Base-by-base conservation (phyloP, 352 stramenopile genomes). In the Pythium folliculosum region DNA sequence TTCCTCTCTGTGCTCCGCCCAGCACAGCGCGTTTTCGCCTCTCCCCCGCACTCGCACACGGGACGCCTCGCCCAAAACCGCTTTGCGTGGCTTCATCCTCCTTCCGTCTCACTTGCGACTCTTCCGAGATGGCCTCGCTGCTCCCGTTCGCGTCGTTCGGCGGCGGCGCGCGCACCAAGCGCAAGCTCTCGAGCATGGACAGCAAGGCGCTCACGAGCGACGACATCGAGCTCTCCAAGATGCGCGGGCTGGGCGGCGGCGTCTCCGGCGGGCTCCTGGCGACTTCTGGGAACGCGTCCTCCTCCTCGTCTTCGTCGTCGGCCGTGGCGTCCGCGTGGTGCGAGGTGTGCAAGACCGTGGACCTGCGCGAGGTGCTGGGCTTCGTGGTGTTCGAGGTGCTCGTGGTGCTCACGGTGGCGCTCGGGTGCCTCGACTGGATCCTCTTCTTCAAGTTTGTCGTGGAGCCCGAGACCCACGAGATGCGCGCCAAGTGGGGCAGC, bases 361-460 rank as follows among this genome's bases (percentile, higher is more conserved):
- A 77, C 25, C 13, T 68, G 3, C 62, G 63, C n/a, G 70, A 77
- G 45, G 49, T 73, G 16, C 37, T 52, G 30, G 63, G 48, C 30
- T 78, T 78, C 30, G 35, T 78, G 16, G 38, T 73, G 13, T 76
- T 53, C 48, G 58, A 73, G 50, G 50, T 25, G 23, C 53, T 73
- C 23, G 57, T 66, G 27, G 69, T 76, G 40, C 43, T 74, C 21
- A 65, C 73, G 56, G 55, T 69, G 25, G 68, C 70, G 48, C 63
- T 76, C 23, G 64, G 56, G 7, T 66, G 73, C 51, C 19, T 59
- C 5, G 56, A 68, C 37, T 78, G 72, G 72, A 63, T 75, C 50
- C 44, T 67, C 48, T 68, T 78, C 23, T 73, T 78, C 61, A 66
- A 65, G 30, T 73, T 71, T 22, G 68, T 78, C 7, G 62, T 78